A percentile compares a stretch with the other conserved stretches of the same genome.
Conservation (phyloP, 2,329 filamentous ascomycete species). For the Decorospora gaudefroyi region DNA sequence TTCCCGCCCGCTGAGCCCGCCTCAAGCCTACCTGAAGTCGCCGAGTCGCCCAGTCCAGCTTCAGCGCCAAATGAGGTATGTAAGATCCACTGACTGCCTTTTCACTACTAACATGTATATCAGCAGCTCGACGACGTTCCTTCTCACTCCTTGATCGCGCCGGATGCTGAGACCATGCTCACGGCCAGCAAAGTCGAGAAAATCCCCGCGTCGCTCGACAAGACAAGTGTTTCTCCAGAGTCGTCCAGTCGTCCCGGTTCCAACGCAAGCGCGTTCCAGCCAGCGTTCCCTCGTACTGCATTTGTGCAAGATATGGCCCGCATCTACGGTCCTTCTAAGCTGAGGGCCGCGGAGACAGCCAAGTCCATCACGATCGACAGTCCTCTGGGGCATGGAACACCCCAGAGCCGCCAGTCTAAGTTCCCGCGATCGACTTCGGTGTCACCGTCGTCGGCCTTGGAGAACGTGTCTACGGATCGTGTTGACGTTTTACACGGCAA, state of each 20-base stretch:
- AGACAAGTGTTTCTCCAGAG: slow-evolving; percentile 1
- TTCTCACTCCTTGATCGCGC: not conserved
- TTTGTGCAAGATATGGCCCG: not conserved
- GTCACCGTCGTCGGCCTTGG: not conserved
- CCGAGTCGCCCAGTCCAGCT: not conserved
- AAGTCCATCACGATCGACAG: not conserved
- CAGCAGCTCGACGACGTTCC: not conserved
- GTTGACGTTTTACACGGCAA: not conserved
- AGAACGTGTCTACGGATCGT: not conserved
- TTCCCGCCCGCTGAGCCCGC: not conserved
- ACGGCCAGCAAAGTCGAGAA: slow-evolving; percentile 1
- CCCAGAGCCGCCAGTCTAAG: not conserved
- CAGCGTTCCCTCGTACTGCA: not conserved
- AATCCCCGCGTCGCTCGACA: not conserved
- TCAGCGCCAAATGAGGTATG: not conserved
- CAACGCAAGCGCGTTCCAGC: not conserved
- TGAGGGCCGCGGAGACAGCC: slow-evolving; percentile 1
- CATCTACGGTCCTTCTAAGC: not conserved
- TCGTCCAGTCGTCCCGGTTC: not conserved
- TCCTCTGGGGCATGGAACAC: not conserved
- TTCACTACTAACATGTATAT: not conserved
- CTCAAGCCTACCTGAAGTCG: not conserved
- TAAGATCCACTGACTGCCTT: not conserved
- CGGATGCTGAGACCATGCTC: not conserved
- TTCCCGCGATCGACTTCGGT: not conserved